A percentile compares a stretch with the other conserved stretches of the same genome.
These are phyloP conservation scores for Chrysosporium keratinophilum DNA, from an alignment of 2,329 filamentous ascomycete genomes.

Conservation along the genomic window DNA sequence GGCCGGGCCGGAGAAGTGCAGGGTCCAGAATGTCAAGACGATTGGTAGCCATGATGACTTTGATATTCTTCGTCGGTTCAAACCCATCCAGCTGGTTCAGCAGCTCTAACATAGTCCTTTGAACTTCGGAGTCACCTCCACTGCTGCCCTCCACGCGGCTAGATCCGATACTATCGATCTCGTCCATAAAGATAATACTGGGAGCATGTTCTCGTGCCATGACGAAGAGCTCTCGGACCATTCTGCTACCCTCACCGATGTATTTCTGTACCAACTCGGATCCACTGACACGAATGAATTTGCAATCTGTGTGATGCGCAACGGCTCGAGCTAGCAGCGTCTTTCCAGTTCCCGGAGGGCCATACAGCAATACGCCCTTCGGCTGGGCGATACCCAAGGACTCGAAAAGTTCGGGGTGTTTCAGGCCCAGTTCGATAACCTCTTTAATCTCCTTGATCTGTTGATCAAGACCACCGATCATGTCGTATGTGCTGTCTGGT, in stretches of 20 bases:
- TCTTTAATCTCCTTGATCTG: slow-evolving; percentile 99
- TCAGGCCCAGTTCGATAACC: slow-evolving; percentile 95
- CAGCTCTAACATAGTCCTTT: slow-evolving; percentile 95
- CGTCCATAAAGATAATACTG: slow-evolving; percentile 99
- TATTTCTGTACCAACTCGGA: slow-evolving; percentile 98
- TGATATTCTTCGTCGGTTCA: slow-evolving; percentile 99
- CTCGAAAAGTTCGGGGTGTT: slow-evolving; percentile 97
- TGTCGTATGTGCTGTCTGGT: slow-evolving; percentile 98
- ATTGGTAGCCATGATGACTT: slow-evolving; percentile 99
- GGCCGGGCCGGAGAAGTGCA: slow-evolving; percentile 84
- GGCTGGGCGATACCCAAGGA: slow-evolving; percentile 97
- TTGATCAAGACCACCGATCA: slow-evolving; percentile 97
- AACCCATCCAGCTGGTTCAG: slow-evolving; percentile 98
- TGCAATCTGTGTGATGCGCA: slow-evolving; percentile 96
- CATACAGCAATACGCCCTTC: slow-evolving; percentile 93
- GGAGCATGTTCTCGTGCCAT: slow-evolving; percentile 98
- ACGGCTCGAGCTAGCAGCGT: slow-evolving; percentile 90
- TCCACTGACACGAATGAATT: slow-evolving; percentile 94
- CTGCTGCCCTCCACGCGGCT: slow-evolving; percentile 93
- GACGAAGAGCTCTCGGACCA: slow-evolving; percentile 98
- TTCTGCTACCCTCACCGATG: slow-evolving; percentile 93
- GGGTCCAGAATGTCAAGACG: slow-evolving; percentile 95
- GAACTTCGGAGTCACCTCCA: slow-evolving; percentile 92
- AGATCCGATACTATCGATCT: slow-evolving; percentile 97
- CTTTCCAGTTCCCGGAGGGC: slow-evolving; percentile 93